These are phyloP conservation scores for Discostella stelligera DNA, from an alignment of 352 stramenopile genomes.

Conservation along the genomic window DNA sequence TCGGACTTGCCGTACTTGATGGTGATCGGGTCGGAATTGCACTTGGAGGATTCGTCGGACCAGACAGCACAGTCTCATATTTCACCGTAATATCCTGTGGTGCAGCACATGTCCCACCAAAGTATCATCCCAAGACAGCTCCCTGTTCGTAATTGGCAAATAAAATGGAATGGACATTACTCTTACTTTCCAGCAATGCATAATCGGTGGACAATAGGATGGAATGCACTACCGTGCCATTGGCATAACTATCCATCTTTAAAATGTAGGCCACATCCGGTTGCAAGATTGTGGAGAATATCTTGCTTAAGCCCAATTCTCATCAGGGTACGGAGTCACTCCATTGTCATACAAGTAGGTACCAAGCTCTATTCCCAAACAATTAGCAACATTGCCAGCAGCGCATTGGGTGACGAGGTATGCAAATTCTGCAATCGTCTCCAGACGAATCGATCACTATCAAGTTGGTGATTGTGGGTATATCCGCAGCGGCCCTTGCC, in stretches of 20 bases:
- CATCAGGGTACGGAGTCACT: constrained; percentile 12
- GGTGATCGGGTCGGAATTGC: not conserved
- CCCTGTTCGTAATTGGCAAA: constrained; percentile 2
- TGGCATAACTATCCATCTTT: constrained; percentile 18
- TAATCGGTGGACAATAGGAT: not conserved
- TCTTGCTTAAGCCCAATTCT: constrained; percentile 21
- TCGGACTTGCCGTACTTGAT: not conserved
- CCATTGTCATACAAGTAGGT: constrained; percentile 19
- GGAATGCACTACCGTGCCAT: constrained; percentile 10
- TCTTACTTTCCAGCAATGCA: constrained; percentile 8
- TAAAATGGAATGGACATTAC: constrained; percentile 5
- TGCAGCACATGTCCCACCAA: not conserved
- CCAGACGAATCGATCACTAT: constrained; percentile 28
- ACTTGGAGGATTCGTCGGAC: not conserved
- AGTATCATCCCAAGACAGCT: not conserved
- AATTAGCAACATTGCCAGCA: constrained; percentile 14
- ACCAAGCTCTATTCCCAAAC: constrained; percentile 9
- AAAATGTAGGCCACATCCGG: constrained; percentile 13
- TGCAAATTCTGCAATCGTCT: constrained; percentile 13
- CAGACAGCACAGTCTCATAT: constrained; percentile 9
- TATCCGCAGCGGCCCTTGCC: constrained; percentile 22
- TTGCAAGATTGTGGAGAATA: constrained; percentile 19
- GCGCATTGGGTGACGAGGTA: not conserved
- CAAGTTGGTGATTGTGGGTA: constrained; percentile 9
- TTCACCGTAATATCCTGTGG: constrained; percentile 12